Conservation (phyloP, 129 eudicot species). For the Gnaphalium uliginosum region DNA sequence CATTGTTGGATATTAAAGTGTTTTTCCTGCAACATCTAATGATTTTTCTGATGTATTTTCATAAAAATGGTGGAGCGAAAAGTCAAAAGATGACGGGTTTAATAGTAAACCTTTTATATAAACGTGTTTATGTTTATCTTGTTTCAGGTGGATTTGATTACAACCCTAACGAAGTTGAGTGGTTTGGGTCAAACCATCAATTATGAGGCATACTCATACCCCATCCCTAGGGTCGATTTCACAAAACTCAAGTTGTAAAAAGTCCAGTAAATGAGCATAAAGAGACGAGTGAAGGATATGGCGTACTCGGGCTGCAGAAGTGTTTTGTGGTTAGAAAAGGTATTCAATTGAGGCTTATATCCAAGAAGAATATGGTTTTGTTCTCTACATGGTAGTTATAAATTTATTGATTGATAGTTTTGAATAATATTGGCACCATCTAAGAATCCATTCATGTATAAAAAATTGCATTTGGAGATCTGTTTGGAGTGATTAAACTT, state of each 20-base stretch:
- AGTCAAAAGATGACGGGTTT: background rate
- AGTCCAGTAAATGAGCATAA: background rate
- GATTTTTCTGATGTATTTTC: background rate
- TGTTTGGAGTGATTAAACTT: background rate
- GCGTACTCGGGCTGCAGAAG: background rate
- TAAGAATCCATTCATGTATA: slow-evolving; percentile 13
- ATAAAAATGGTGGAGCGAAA: background rate
- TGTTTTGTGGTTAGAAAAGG: background rate
- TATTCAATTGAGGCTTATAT: slow-evolving; percentile 21
- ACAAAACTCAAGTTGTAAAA: slow-evolving; percentile 60
- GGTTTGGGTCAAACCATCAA: slow-evolving; percentile 85
- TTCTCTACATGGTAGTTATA: slow-evolving; percentile 8
- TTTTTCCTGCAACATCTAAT: background rate
- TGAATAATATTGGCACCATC: background rate
- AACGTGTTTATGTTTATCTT: background rate
- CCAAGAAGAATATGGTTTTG: slow-evolving; percentile 24
- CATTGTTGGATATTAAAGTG: background rate
- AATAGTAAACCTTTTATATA: background rate
- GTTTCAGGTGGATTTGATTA: slow-evolving; percentile 86
- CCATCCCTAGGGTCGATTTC: slow-evolving; percentile 54
- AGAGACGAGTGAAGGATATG: background rate
- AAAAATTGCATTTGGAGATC: background rate
- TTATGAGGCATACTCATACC: slow-evolving; percentile 84
- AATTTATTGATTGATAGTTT: background rate
- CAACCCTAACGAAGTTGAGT: slow-evolving; percentile 78